Percentiles rank a stretch among this genome's conserved stretches.
Conservation (phyloP, 345 rosid genomes). For the Firmiana major region DNA sequence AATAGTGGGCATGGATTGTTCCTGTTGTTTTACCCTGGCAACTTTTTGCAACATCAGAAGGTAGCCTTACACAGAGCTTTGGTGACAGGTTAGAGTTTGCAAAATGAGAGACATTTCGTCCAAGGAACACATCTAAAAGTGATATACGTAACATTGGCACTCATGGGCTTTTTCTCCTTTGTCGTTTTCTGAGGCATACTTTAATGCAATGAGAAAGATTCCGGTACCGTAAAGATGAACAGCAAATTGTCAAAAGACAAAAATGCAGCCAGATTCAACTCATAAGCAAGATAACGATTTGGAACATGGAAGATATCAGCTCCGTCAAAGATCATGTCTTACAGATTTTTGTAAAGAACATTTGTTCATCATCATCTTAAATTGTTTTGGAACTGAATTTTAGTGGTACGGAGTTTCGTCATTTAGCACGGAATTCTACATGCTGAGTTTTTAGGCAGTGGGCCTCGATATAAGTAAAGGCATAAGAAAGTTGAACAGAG, state of each 20-base stretch:
- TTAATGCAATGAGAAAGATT: background rate
- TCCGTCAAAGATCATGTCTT: background rate
- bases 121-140: background rate
- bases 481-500: too few species aligned
- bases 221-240: background rate
- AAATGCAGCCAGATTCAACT: background rate
- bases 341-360: background rate
- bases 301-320: background rate
- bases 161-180: background rate
- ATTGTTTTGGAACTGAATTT: background rate
- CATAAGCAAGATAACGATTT: background rate
- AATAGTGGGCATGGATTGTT: background rate
- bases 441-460: background rate
- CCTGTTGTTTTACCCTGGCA: background rate
- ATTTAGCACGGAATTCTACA: background rate
- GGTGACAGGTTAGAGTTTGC: too few species aligned
- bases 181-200: background rate
- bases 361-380: background rate
- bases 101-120: background rate
- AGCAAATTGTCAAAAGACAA: background rate
- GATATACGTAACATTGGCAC: background rate
- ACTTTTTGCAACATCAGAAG: background rate
- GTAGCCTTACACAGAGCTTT: too few species aligned
- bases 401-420: background rate
- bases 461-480: too few species aligned